Evolutionary conservation across 108 stramenopile genomes (phyloP).

Genomic region (Nitzschia sp.): DNA sequence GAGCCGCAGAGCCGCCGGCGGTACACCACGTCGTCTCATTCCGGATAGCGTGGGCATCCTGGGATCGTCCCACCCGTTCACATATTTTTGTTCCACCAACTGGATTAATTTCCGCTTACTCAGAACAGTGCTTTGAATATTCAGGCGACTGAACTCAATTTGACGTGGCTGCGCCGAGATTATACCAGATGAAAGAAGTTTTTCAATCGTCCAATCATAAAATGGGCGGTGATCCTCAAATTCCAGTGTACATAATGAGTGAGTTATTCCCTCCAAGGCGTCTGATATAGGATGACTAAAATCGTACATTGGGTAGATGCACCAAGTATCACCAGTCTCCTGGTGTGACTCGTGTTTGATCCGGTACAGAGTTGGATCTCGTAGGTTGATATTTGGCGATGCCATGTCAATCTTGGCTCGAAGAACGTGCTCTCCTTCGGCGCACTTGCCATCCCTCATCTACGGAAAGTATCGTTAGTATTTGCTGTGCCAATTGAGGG

Average conservation of each 20-base stretch:
- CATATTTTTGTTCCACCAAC: constrained; percentile 78
- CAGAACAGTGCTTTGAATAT: constrained; percentile 86
- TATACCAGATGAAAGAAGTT: constrained; percentile 63
- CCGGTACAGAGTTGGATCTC: constrained; percentile 91
- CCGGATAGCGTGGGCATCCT: constrained; percentile 87
- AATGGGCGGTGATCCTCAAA: constrained; percentile 93
- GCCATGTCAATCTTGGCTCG: constrained; percentile 94
- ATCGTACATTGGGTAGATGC: constrained; percentile 96
- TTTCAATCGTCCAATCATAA: constrained; percentile 90
- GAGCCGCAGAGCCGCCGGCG: constrained; percentile 78
- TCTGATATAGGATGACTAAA: constrained; percentile 91
- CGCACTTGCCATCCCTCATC: constrained; percentile 70
- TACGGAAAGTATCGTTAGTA: too few species aligned
- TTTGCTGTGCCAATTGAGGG: background rate
- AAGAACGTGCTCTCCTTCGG: constrained; percentile 75
- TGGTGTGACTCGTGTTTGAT: constrained; percentile 90
- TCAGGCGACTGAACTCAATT: constrained; percentile 92
- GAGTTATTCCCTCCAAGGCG: constrained; percentile 87
- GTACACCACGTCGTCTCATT: constrained; percentile 82
- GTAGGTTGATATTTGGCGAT: constrained; percentile 88
- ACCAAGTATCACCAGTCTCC: constrained; percentile 87
- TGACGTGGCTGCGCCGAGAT: constrained; percentile 73
- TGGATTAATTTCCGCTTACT: constrained; percentile 88
- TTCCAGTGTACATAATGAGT: constrained; percentile 91
- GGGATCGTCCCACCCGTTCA: constrained; percentile 89